Evolutionary conservation across 1,284 basidiomycete genomes (phyloP).

Genomic region (Cutaneotrichosporon cavernicola): DNA sequence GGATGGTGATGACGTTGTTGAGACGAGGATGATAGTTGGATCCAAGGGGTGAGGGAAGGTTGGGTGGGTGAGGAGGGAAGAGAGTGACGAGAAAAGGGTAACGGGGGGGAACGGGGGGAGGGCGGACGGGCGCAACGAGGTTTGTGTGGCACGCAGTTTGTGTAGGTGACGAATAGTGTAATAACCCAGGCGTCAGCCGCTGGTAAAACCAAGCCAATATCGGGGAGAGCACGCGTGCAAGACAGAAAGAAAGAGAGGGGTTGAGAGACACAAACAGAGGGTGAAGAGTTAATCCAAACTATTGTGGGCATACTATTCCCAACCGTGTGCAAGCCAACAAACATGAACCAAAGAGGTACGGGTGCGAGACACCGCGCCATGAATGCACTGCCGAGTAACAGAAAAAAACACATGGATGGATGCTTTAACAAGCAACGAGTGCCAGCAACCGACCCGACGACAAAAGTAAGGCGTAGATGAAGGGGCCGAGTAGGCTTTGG

Average conservation of each 20-base stretch:
- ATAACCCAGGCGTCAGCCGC: not conserved
- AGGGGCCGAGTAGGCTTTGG: not conserved
- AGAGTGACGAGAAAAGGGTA: constrained; percentile 7
- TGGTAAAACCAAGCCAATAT: not conserved
- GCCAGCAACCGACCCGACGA: too few species aligned
- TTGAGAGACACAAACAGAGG: not conserved
- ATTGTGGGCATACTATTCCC: not conserved
- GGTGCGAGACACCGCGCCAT: not conserved
- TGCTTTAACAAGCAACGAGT: too few species aligned
- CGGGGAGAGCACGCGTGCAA: not conserved
- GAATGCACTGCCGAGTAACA: not conserved
- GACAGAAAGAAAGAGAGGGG: too few species aligned
- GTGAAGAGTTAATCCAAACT: too few species aligned
- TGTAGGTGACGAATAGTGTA: not conserved
- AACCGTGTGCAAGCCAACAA: not conserved
- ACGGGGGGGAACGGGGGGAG: not conserved
- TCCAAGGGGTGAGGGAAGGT: not conserved
- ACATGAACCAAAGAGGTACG: not conserved
- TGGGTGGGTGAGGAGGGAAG: not conserved
- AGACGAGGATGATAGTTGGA: not conserved
- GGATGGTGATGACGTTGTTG: not conserved
- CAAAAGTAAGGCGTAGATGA: not conserved
- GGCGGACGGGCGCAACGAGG: not conserved
- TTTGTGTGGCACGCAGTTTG: not conserved
- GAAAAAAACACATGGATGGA: too few species aligned